Evolutionary conservation across 1,284 basidiomycete genomes (phyloP), one percentile per base, ranked within the genome.

Genomic region (Papiliotrema nemorosa): DNA sequence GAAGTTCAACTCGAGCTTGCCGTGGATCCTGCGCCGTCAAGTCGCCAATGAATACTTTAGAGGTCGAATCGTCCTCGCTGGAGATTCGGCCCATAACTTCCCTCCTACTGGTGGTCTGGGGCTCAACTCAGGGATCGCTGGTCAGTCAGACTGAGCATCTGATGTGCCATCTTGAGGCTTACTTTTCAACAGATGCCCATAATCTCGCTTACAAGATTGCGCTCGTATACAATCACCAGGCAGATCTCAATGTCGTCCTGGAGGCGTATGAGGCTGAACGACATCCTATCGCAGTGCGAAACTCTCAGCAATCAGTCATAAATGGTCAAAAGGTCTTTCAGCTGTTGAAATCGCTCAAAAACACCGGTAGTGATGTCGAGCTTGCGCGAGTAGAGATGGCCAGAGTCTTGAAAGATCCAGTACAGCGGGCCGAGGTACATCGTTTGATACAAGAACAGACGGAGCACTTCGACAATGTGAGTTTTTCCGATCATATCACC

Each of bases 381-480:
- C 36, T 44, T 1, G 57, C 61, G 4, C 50, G 55, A 13, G n/a
- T 12, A 13, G 50, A 57, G 42, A 60, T 63, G 59, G 42, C 31
- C 37, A 40, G 25, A n/a, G 49, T 48, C 4, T 50, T 63, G 38
- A 22, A n/a, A 9, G 59, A 63, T 52, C 54, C 55, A 3, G 39
- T 49, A 24, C 53, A 60, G 54, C 25, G 41, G 2, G 40, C 39
- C 2, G 27, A 49, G 34, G 57, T 63, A 31, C 45, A 53, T 44
- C 41, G 50, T 6, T 44, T 57, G 16, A 52, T 63, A 18, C 36
- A 38, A n/a, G 57, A 60, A 20, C 59, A 60, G 45, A 50, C 44
- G 6, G 61, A 59, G 41, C 61, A 63, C 52, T 63, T 61, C 40
- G 53, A 60, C 52, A 61, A 54, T 44, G 59, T 61, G 33, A 52